These are phyloP conservation scores for Tulasnella calospora DNA, from an alignment of 768 basidiomycete genomes.

Conservation along the genomic window DNA sequence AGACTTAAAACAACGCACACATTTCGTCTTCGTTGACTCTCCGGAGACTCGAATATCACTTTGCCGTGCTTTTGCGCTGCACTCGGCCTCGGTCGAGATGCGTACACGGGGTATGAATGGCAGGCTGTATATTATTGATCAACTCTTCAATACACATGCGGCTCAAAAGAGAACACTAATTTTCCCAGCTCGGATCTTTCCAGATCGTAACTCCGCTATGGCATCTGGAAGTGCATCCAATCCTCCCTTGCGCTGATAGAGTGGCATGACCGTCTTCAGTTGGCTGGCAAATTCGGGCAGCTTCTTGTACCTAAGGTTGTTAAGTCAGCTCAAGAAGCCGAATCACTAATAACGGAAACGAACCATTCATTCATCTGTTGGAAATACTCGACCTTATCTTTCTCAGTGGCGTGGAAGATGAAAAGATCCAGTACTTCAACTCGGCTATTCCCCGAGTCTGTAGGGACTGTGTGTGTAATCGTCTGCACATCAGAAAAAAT, in stretches of 20 bases:
- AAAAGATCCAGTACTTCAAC: neutral
- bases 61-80: no score
- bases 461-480: neutral
- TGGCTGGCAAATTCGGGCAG: neutral
- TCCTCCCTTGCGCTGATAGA: constrained; percentile 24
- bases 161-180: constrained; percentile 4
- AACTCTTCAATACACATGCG: neutral
- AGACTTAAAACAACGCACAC: no score
- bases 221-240: constrained; percentile 29
- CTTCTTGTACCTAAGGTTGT: neutral
- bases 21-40: no score
- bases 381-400: neutral
- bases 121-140: neutral
- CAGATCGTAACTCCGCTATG: constrained; percentile 26
- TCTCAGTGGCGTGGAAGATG: neutral
- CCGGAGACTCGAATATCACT: no score
- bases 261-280: constrained; percentile 12
- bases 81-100: no score
- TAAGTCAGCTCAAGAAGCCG: neutral
- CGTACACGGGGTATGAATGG: neutral
- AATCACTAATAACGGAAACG: neutral
- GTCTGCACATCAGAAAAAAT: neutral
- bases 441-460: neutral
- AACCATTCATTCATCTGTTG: constrained; percentile 7
- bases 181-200: constrained; percentile 30